Evolutionary conservation across 306 rosid genomes (phyloP).

Genomic region (Neltuma alba): DNA sequence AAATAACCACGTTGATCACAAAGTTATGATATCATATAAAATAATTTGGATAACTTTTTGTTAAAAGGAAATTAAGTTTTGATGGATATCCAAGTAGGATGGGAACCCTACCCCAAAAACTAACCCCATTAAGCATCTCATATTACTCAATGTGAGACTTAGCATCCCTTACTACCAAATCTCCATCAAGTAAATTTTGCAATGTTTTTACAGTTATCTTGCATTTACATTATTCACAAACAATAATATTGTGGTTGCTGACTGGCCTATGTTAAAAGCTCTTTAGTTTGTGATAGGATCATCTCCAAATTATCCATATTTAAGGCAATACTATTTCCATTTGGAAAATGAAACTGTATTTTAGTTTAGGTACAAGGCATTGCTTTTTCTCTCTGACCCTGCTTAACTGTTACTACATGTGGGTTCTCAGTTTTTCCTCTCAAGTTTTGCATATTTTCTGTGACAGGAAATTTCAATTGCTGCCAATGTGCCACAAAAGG

Average conservation of each 20-base stretch:
- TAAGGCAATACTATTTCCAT: neutral
- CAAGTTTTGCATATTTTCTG: constrained; percentile 34
- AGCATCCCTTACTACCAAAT: too few species aligned
- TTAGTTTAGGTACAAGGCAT: neutral
- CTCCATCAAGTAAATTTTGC: neutral
- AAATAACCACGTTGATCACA: neutral
- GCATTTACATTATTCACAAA: neutral
- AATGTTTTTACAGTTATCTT: neutral
- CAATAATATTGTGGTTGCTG: neutral
- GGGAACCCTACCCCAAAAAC: too few species aligned
- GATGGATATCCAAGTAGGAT: too few species aligned
- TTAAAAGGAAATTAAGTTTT: neutral
- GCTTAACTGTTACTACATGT: neutral
- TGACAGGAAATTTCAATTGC: constrained; percentile 95
- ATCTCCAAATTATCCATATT: neutral
- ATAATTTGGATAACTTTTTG: neutral
- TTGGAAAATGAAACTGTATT: constrained; percentile 26
- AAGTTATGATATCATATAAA: too few species aligned
- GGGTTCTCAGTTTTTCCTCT: constrained; percentile 4
- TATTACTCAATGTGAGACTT: too few species aligned
- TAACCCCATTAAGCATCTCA: too few species aligned
- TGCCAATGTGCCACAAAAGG: constrained; percentile 92
- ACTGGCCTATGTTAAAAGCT: neutral
- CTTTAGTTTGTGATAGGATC: constrained; percentile 14
- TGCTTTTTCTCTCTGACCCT: neutral